Base-by-base conservation (phyloP, 306 rosid species). In the Luffa aegyptiaca region DNA sequence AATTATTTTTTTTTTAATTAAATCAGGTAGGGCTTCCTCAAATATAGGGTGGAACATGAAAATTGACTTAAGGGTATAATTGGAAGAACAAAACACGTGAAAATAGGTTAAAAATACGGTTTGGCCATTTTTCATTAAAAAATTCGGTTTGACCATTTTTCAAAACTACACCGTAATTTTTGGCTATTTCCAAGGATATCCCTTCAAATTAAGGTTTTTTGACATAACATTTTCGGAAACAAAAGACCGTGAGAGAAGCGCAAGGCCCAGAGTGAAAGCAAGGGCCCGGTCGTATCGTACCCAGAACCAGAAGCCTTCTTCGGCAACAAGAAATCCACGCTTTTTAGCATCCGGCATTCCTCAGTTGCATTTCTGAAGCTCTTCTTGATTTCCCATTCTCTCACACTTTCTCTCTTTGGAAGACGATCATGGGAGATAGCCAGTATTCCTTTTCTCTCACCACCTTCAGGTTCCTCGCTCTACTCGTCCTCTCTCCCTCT, bases 371-470 rank as follows among this genome's bases (percentile, higher is more conserved):
- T 74, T 31, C 78, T 17, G 48, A 74, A 35, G 2, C 16, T 48
- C 20, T 52, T 46, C 42, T 74, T 13, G 5, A 74, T 74, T 52
- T 17, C 20, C 26, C 68, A 44, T 3, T 51, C 26, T 1, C n/a
- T 62, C 58, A 31, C 20, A 10, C 13, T 9, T 46, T 66, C 10
- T 33, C 77, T 76, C 74, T 77, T 75, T 31, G 10, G 17, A 51
- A 65, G 49, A 53, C 75, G 72, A 62, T 26, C 73, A 88, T 86
- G 91, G 91, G 91, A 13, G 91, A 88, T 21, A 82, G 86, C 18
- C 88, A 86, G 76, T 88, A 84, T 75, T 86, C 91, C 2, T 88
- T 88, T 56, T 88, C 91, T 59, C 91, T 86, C 79, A 86, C 89
- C 58, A 86, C 89, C 79, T 86, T 88, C 83, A 88, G 89, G 91